Evolutionary conservation across 192 early-diverging fungal genomes (phyloP), one percentile per base, ranked within the genome.

Genomic region (Spinellus fusiger): DNA sequence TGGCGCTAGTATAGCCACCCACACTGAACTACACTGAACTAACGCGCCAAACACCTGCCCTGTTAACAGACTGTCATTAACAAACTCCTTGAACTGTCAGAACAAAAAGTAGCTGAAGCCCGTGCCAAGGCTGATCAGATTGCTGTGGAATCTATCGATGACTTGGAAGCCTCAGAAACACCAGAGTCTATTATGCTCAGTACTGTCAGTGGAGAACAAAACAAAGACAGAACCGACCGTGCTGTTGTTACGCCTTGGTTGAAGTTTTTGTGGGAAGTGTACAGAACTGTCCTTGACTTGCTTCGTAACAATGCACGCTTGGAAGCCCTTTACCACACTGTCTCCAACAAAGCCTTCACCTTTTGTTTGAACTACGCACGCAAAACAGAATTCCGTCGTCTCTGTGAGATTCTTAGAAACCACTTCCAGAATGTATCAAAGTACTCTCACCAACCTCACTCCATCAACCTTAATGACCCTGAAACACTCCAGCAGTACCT

Each of bases 201-300:
- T 74, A 90, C 94, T 54, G 94, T 99, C 40, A 92, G 88, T 62
- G 89, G 90, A 26, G 95, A 95, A 57, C 90, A 93, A 68, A 86
- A 80, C 77, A 94, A 93, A 77, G 96, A 99, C 77, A 84, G 97
- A 27, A 94, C 95, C 5, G 94, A 99, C 73, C 90, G 97, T 57
- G 94, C 93, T 60, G 89, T 98, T 26, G 94, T 99, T 35, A 99
- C 96, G 37, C 96, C 98, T 32, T 98, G 96, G 93, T 81, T 99
- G 55, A 95, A 93, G 78, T 98, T 99, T 77, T 82, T 98, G 66
- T 99, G 98, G 98, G 98, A 99, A 79, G 89, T 91, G n/a, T 98
- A 99, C 79, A 82, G 98, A 54, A 98, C 93, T 61, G 88, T 93
- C 40, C 84, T 99, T 48, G 96, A 99, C 68, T 94, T 94, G 51